Evolutionary conservation across 2,329 filamentous ascomycete genomes (phyloP), one percentile per base, ranked within the genome.

Genomic region (Pseudopyrenochaeta lycopersici): DNA sequence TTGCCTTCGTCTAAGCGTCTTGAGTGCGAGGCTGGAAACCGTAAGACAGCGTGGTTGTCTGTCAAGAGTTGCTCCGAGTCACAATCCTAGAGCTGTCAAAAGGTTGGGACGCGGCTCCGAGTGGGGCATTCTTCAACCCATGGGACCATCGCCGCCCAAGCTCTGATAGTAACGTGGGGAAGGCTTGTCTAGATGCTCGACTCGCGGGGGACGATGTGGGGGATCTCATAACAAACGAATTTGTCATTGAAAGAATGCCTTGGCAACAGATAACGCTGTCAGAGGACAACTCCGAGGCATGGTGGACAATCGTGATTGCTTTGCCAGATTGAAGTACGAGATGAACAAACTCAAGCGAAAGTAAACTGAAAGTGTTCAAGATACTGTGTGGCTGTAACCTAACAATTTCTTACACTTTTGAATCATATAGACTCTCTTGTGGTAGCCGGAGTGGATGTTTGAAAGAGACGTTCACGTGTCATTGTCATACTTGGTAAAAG

Each of bases 101-200:
- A 30, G n/a, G 20, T 29, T 42, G 17, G 23, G 12, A 12, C n/a
- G 61, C 58, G 46, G 54, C 52, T 63, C 49, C 31, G 30, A 32
- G 57, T 64, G 61, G 54, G 58, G 49, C 55, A 39, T 21, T 27
- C 40, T 21, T 39, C 33, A 51, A 57, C 36, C 42, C 55, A 62
- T 51, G 31, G 41, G 38, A 23, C 35, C 42, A 36, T 18, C 54
- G 41, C 35, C 41, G 58, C 51, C 49, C 17, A 14, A 17, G 48
- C 40, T 39, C 33, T 51, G 62, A 64, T 57, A 62, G 47, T 46
- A 61, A 60, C 65, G 63, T 65, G 65, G 65, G 60, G 63, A 66
- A 52, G 50, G 56, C 62, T 64, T 63, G 58, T 62, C 39, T 36
- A 43, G 45, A 60, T 54, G 35, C 49, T 55, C 52, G 42, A 43